Conservation (phyloP, 2,329 filamentous ascomycete species). For the Monosporascus sp. region DNA sequence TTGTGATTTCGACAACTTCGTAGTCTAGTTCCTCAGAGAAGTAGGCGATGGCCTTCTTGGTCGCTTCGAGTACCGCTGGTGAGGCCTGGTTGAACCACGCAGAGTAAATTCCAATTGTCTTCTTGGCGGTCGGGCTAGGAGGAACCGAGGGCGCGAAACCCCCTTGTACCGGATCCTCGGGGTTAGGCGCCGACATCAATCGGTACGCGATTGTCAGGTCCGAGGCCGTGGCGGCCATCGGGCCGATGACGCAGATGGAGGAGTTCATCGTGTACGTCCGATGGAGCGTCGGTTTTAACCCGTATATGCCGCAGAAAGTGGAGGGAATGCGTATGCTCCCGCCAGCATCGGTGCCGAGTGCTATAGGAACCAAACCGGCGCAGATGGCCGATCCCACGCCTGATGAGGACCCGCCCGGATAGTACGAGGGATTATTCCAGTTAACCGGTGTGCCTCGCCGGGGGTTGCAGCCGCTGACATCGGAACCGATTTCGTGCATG, state of each 20-base stretch:
- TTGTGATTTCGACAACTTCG: constrained; percentile 51
- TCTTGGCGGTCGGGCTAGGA: constrained; percentile 38
- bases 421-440: constrained; percentile 71
- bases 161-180: constrained; percentile 53
- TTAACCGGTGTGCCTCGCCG: constrained; percentile 71
- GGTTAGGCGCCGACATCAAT: constrained; percentile 69
- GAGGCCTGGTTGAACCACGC: constrained; percentile 68
- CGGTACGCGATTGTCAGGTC: constrained; percentile 83
- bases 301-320: constrained; percentile 74
- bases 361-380: constrained; percentile 69
- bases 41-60: constrained; percentile 54
- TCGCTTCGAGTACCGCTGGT: constrained; percentile 55
- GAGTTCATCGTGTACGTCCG: constrained; percentile 56
- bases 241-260: constrained; percentile 61
- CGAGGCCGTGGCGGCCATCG: constrained; percentile 68
- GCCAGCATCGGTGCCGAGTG: constrained; percentile 70
- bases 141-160: constrained; percentile 57
- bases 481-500: constrained; percentile 78
- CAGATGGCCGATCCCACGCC: constrained; percentile 68
- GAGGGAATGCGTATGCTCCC: constrained; percentile 71
- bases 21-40: constrained; percentile 44
- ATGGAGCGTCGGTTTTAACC: constrained; percentile 73
- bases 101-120: constrained; percentile 65
- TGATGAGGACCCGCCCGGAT: constrained; percentile 76
- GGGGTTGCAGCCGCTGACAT: constrained; percentile 80